Base-by-base conservation (phyloP, 345 rosid genomes). In the Orychophragmus violaceus region DNA sequence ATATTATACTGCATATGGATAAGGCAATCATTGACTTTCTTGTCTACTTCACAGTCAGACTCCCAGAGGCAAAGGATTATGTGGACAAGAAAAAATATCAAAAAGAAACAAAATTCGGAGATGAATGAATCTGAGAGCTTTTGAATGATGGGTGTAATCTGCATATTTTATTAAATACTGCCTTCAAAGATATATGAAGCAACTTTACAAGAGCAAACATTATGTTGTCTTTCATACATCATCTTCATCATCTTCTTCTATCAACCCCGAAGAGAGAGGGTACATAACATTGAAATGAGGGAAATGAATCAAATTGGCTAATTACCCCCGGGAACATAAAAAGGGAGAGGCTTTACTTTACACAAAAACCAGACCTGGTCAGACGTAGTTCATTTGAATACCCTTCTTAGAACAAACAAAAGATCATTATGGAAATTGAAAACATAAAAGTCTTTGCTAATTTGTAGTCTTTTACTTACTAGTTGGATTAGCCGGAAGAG, bases 191-290 rank as follows among this genome's bases (percentile, higher is more conserved):
- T 62, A 72, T 24, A 59, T 50, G 62, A 73, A 57, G 68, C 68
- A 74, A 77, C 82, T 85, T 79, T 79, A 77, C 87, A 83, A 74
- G 64, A 46, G 80, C 79, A 75, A 70, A 70, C 67, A 14, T 18
- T 44, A 76, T 77, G 58, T 46, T 16, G 74, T 68, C 64, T 55
- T 69, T 68, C 45, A 62, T 67, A 74, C 74, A 74, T 59, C 25
- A 46, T 68, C 49, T 39, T 62, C 67, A 13, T 61, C 63, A 41
- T 55, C 64, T 24, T 67, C 71, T 68, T 74, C 68, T 74, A 61
- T 55, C 41, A 71, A 69, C 68, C 56, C 45, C 62, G 68, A 62
- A 29, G 77, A 68, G 49, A 59, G 45, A 48, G 29, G 70, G 63
- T 67, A 19, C 39, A 63, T 30, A 63, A 77, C 61, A 36, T 63